Percentiles rank a stretch among this genome's conserved stretches.
phyloP scores from a whole-genome alignment of 306 rosid genomes.

The Albizia julibrissin region DNA sequence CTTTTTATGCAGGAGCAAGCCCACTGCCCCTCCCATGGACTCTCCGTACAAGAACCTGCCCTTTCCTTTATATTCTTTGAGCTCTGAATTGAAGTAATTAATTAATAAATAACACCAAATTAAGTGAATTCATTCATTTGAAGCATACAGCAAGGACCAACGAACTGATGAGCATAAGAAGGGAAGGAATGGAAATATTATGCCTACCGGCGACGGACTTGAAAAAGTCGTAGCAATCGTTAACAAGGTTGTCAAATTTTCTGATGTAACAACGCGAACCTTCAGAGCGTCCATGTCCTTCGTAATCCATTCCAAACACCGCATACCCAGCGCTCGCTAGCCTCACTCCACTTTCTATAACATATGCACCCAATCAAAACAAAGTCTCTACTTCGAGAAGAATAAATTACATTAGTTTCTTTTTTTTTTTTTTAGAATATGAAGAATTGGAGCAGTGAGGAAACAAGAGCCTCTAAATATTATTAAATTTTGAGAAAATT shows the following conservation, averaged over 20 bases:
- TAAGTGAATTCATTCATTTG: not conserved
- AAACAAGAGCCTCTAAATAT: too few relatives aligned
- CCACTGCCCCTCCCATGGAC: constrained; percentile 93
- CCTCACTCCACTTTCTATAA: constrained; percentile 60
- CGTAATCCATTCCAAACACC: constrained; percentile 76
- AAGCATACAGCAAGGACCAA: not conserved
- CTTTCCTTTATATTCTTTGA: constrained; percentile 53
- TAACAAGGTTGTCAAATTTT: constrained; percentile 65
- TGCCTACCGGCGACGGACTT: constrained; percentile 63
- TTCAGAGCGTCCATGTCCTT: constrained; percentile 85
- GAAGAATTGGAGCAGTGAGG: too few relatives aligned
- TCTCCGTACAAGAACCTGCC: constrained; percentile 83
- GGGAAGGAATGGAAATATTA: not conserved
- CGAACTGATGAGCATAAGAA: constrained; percentile 27
- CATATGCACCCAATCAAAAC: not conserved
- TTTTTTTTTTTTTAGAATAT: too few relatives aligned
- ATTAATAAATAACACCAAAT: not conserved
- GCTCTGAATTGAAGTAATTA: constrained; percentile 52
- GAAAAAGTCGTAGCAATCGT: constrained; percentile 62
- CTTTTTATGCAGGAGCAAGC: constrained; percentile 68
- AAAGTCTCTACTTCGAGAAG: too few relatives aligned
- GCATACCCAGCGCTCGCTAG: constrained; percentile 69
- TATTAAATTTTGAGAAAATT: too few relatives aligned
- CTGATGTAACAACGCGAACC: constrained; percentile 78
- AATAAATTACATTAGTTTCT: too few relatives aligned